phyloP scores from a whole-genome alignment of 192 early-diverging fungal genomes.

The Coemansia sp. region DNA sequence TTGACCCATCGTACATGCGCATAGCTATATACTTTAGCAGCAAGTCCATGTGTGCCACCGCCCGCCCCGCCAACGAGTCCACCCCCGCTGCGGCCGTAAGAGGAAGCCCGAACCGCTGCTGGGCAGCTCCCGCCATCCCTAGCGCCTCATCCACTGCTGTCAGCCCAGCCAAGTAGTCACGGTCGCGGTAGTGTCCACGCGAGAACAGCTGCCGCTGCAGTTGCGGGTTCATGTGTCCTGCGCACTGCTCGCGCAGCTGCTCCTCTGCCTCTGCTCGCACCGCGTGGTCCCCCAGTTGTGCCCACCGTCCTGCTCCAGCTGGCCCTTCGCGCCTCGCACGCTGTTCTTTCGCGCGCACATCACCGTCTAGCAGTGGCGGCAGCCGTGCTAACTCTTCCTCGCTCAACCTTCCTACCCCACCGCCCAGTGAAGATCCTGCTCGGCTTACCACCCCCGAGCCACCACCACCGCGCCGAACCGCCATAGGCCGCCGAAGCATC shows the following conservation, averaged over 20 bases:
- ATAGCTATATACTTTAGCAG: conserved; percentile 85
- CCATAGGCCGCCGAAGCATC: conserved; percentile 50
- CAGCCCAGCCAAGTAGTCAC: conserved; percentile 69
- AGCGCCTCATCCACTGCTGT: conserved; percentile 69
- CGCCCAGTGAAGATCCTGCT: conserved; percentile 30
- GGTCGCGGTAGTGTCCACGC: conserved; percentile 84
- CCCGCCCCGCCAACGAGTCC: conserved; percentile 62
- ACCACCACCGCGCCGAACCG: conserved; percentile 26
- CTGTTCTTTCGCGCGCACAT: conserved; percentile 65
- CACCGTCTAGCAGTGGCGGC: conserved; percentile 64
- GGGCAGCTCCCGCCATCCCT: conserved; percentile 36
- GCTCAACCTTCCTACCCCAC: conserved; percentile 39
- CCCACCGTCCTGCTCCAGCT: conserved; percentile 56
- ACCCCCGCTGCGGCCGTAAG: conserved; percentile 34
- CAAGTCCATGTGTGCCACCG: conserved; percentile 72
- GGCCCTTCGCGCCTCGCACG: conserved; percentile 71
- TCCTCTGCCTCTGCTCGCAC: conserved; percentile 36
- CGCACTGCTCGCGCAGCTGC: conserved; percentile 63
- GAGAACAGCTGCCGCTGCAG: conserved; percentile 69
- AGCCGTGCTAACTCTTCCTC: conserved; percentile 46
- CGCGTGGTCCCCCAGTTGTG: conserved; percentile 39
- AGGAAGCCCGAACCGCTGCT: conserved; percentile 40
- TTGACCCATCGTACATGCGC: conserved; percentile 90
- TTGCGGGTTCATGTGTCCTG: conserved; percentile 59
- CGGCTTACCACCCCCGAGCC: conserved; percentile 21